Conservation (phyloP, 108 stramenopile genomes). For the Aurantiochytrium sp. region DNA sequence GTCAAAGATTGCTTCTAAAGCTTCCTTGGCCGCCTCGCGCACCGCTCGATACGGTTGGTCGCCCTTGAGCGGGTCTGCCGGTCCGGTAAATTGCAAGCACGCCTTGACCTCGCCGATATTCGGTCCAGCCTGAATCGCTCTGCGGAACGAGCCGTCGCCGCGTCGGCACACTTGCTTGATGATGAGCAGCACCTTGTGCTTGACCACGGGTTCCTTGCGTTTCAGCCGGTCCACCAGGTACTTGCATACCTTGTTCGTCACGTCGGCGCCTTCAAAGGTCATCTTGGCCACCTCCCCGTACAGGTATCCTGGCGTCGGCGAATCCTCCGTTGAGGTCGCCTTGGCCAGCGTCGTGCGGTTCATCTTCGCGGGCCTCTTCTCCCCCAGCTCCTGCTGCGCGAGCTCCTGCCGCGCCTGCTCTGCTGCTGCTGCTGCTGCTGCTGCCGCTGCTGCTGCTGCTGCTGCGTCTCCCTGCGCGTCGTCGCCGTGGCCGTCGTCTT, state of each 20-base stretch:
- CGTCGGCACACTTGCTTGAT: conserved; percentile 79
- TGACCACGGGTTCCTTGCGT: conserved; percentile 78
- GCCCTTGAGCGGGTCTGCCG: conserved; percentile 84
- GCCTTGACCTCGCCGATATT: conserved; percentile 71
- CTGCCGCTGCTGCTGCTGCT: too few species aligned
- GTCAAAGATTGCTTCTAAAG: conserved; percentile 79
- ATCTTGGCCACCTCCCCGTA: conserved; percentile 88
- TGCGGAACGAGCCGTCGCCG: conserved; percentile 52
- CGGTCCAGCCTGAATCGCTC: conserved; percentile 32
- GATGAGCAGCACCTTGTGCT: conserved; percentile 75
- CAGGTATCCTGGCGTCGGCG: conserved; percentile 93
- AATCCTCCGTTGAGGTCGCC: conserved; percentile 73
- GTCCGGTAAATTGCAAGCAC: conserved; percentile 71
- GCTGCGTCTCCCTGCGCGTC: too few species aligned
- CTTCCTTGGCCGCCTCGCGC: conserved; percentile 82
- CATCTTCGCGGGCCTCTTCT: conserved; percentile 7
- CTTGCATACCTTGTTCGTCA: conserved; percentile 59
- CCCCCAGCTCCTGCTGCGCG: too few species aligned
- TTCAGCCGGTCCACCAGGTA: conserved; percentile 66
- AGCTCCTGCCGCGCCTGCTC: too few species aligned
- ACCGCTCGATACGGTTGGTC: conserved; percentile 82
- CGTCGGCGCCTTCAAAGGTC: conserved; percentile 63
- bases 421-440: too few species aligned
- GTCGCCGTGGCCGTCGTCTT: too few species aligned
- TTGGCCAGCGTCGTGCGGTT: conserved; percentile 61